Conservation (phyloP, 2,329 filamentous ascomycete genomes). For the Fonsecaea monophora region DNA sequence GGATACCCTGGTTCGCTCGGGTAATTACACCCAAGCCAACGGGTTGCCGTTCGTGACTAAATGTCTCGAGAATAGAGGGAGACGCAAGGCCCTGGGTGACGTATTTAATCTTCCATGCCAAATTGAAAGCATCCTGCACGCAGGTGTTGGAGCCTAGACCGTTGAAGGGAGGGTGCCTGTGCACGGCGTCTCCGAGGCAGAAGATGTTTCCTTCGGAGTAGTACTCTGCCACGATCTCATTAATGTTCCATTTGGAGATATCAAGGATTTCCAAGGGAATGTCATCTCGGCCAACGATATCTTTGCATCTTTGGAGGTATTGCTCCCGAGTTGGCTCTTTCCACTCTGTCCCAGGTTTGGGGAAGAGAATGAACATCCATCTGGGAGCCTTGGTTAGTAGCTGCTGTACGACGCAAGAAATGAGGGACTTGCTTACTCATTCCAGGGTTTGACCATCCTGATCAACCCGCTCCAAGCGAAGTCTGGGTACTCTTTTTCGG, state of each 20-base stretch:
- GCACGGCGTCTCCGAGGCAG: constrained; percentile 49
- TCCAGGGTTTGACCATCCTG: constrained; percentile 69
- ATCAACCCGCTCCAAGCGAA: constrained; percentile 60
- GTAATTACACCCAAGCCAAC: constrained; percentile 56
- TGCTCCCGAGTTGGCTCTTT: constrained; percentile 57
- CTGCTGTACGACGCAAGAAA: background rate
- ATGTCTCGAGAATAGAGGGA: constrained; percentile 43
- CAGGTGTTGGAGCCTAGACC: constrained; percentile 49
- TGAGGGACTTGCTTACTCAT: constrained; percentile 49
- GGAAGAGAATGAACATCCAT: constrained; percentile 65
- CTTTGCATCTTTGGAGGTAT: constrained; percentile 54
- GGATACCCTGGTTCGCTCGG: constrained; percentile 64
- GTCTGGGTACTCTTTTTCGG: constrained; percentile 58
- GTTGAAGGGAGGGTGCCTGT: constrained; percentile 47
- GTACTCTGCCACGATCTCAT: constrained; percentile 65
- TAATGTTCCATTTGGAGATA: constrained; percentile 65
- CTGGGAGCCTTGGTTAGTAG: constrained; percentile 20
- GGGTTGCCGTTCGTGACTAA: constrained; percentile 46
- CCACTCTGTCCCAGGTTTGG: constrained; percentile 46
- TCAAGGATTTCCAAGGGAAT: constrained; percentile 60
- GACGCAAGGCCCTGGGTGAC: constrained; percentile 45
- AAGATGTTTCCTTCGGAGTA: constrained; percentile 53
- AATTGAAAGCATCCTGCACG: constrained; percentile 48
- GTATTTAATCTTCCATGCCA: constrained; percentile 49
- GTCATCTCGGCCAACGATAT: constrained; percentile 63